Percentiles rank a stretch among this genome's conserved stretches.
These are phyloP conservation scores for Candolleomyces eurysporus DNA, from an alignment of 768 basidiomycete genomes.

Conservation along the genomic window DNA sequence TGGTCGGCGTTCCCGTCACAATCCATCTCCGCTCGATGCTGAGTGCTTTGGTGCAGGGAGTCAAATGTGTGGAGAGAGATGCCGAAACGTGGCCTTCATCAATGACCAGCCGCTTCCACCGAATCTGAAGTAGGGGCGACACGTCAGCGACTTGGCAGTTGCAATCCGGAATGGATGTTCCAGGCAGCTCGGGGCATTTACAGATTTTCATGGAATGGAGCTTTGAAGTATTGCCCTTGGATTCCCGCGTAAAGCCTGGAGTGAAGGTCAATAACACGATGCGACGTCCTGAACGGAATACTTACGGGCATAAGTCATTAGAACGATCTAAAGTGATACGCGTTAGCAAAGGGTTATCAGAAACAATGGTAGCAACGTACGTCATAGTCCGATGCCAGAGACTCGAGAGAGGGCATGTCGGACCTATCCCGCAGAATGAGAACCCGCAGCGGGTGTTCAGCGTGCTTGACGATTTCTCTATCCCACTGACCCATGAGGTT, in stretches of 20 bases:
- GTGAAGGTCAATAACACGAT: conserved; percentile 9
- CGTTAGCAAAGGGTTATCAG: background rate
- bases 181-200: conserved; percentile 44
- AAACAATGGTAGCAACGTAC: conserved; percentile 39
- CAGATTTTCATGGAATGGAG: conserved; percentile 49
- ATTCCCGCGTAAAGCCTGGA: conserved; percentile 55
- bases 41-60: conserved; percentile 55
- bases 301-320: conserved; percentile 70
- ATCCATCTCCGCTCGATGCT: conserved; percentile 86
- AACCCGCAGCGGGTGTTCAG: conserved; percentile 52
- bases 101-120: conserved; percentile 89
- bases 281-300: conserved; percentile 6
- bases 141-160: conserved; percentile 46
- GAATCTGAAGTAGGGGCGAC: conserved; percentile 66
- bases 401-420: conserved; percentile 52
- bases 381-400: conserved; percentile 71
- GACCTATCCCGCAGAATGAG: conserved; percentile 50
- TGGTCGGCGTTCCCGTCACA: conserved; percentile 88
- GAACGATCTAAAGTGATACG: conserved; percentile 51
- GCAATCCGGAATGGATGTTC: conserved; percentile 59
- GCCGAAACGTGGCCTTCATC: conserved; percentile 84
- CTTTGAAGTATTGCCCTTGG: conserved; percentile 35
- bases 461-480: conserved; percentile 78
- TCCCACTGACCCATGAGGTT: conserved; percentile 80
- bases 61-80: conserved; percentile 47